Evolutionary conservation across 78 protist species (phyloP).

Genomic region (Tieghemostelium lacteum): DNA sequence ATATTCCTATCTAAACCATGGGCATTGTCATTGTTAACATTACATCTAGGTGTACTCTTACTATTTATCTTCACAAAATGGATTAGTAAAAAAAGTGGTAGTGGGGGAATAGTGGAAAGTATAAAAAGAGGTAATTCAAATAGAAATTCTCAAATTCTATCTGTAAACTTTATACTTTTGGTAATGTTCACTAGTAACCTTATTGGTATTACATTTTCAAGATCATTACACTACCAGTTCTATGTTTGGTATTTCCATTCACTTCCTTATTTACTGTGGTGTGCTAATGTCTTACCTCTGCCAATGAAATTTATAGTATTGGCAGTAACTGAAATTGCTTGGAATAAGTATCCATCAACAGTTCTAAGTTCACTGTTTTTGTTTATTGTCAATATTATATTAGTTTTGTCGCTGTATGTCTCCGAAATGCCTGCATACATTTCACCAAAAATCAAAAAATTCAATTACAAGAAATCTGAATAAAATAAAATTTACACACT

Average conservation of each 20-base stretch:
- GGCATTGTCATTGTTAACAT: constrained; percentile 65
- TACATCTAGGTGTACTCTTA: constrained; percentile 64
- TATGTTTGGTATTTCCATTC: constrained; percentile 94
- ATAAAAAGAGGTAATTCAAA: constrained; percentile 16
- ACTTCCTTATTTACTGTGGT: constrained; percentile 90
- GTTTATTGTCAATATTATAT: constrained; percentile 11
- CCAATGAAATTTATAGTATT: constrained; percentile 22
- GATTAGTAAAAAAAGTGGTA: constrained; percentile 15
- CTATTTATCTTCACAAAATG: constrained; percentile 41
- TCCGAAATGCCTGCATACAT: not conserved
- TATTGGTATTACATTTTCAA: constrained; percentile 90
- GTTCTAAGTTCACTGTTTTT: not conserved
- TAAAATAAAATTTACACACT: too few relatives aligned
- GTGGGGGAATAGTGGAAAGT: constrained; percentile 15
- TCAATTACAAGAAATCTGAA: too few relatives aligned
- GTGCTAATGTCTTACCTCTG: constrained; percentile 13
- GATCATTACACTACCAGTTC: constrained; percentile 97
- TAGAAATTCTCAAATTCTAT: not conserved
- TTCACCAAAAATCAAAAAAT: too few relatives aligned
- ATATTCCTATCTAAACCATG: constrained; percentile 52
- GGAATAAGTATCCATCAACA: constrained; percentile 63
- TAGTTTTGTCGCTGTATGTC: constrained; percentile 8
- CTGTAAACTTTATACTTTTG: constrained; percentile 47
- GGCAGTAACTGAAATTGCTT: constrained; percentile 18
- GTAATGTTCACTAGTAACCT: constrained; percentile 88